Percentiles rank a stretch among this genome's conserved stretches.
phyloP scores from a whole-genome alignment of 306 rosid genomes.

The Pachyrhizus erosus region DNA sequence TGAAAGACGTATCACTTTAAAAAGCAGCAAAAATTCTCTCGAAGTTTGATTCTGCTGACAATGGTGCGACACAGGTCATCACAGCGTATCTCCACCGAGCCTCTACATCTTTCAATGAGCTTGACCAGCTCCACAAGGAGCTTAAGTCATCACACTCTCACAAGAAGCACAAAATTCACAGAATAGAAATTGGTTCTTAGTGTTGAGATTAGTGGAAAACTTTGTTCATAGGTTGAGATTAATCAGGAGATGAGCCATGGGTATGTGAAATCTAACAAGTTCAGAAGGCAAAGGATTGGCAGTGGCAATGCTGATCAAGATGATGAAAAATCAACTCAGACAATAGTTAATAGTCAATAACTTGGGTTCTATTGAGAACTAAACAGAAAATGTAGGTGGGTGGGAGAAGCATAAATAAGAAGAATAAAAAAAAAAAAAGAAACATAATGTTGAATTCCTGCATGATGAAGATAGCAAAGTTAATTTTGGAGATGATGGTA shows the following conservation, averaged over 20 bases:
- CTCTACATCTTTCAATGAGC: conserved; percentile 39
- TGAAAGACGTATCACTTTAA: conserved; percentile 32
- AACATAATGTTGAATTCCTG: too few relatives aligned
- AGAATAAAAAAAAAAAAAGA: too few relatives aligned
- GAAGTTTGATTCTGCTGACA: conserved; percentile 42
- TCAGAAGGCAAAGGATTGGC: not conserved
- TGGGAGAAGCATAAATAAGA: too few relatives aligned
- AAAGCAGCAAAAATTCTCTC: conserved; percentile 50
- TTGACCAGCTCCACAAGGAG: conserved; percentile 47
- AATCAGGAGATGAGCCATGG: not conserved
- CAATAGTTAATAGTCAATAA: not conserved
- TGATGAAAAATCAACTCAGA: not conserved
- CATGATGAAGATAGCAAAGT: too few relatives aligned
- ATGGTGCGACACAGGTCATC: conserved; percentile 39
- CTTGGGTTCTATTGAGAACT: too few relatives aligned
- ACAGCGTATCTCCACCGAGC: conserved; percentile 37
- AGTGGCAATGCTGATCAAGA: not conserved
- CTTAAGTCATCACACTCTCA: conserved; percentile 21
- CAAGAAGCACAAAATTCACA: conserved; percentile 10
- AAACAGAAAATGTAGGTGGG: too few relatives aligned
- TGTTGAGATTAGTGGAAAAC: too few relatives aligned
- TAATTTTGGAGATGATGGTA: too few relatives aligned
- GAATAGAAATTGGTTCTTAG: too few relatives aligned
- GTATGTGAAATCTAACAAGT: not conserved
- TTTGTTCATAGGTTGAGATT: too few relatives aligned